Evolutionary conservation across 2,329 filamentous ascomycete genomes (phyloP).

Genomic region (Diplodia scrobiculata): DNA sequence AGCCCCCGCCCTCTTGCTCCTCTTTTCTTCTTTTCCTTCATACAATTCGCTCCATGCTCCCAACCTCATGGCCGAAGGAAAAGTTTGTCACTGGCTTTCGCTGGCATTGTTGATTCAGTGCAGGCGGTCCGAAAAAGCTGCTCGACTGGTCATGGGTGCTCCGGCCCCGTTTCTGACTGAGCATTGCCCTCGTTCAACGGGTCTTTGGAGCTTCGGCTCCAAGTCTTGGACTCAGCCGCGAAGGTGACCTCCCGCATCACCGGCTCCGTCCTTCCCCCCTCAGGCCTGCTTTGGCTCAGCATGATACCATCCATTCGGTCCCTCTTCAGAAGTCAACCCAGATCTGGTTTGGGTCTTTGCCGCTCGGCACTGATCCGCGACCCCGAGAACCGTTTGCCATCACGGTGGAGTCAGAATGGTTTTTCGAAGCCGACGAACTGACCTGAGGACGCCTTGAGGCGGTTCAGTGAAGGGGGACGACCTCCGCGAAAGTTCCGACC

Average conservation of each 20-base stretch:
- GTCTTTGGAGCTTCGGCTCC: background rate
- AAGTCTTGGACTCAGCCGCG: background rate
- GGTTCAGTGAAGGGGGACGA: background rate
- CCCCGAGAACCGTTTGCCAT: background rate
- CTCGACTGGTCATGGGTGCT: background rate
- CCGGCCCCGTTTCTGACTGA: background rate
- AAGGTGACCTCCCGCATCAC: background rate
- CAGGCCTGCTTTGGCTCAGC: background rate
- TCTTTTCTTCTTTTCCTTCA: background rate
- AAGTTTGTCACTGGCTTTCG: background rate
- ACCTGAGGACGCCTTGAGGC: background rate
- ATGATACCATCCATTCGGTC: background rate
- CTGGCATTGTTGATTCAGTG: no score
- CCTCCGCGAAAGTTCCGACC: background rate
- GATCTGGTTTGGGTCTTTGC: background rate
- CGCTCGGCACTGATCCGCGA: background rate
- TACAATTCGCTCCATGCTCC: background rate
- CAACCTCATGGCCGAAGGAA: background rate
- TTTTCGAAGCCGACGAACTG: background rate
- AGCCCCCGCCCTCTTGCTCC: background rate
- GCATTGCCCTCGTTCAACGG: background rate
- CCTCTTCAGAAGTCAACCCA: background rate
- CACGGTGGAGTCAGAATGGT: no score
- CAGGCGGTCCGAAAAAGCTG: background rate
- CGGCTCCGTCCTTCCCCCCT: background rate